A percentile compares a stretch with the other conserved stretches of the same genome.
These are phyloP conservation scores for Oenanthe javanica DNA, from an alignment of 140 eudicot genomes.

Conservation along the genomic window DNA sequence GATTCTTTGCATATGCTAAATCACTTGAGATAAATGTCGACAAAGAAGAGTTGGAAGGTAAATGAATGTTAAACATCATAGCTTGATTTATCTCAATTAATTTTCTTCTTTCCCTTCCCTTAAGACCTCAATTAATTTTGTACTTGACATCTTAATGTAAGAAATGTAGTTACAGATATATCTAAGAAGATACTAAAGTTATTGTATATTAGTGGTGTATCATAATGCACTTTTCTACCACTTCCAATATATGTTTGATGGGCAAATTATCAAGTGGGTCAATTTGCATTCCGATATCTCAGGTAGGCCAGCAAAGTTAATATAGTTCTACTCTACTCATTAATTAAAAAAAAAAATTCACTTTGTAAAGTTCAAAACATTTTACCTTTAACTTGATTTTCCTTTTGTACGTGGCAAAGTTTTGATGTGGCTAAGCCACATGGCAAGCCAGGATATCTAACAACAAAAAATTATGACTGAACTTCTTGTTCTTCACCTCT, in stretches of 20 bases:
- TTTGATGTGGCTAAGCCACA: background rate
- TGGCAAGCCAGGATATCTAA: background rate
- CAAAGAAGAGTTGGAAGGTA: constrained; percentile 83
- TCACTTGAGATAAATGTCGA: constrained; percentile 74
- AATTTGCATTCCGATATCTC: background rate
- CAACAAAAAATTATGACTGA: background rate
- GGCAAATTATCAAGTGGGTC: background rate
- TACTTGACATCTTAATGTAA: background rate
- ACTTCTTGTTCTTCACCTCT: background rate
- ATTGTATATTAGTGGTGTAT: background rate
- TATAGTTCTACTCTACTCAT: background rate
- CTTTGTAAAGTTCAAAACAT: background rate
- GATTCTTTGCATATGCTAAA: constrained; percentile 73
- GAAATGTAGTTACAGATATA: background rate
- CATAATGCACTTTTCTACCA: background rate
- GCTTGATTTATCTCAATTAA: background rate
- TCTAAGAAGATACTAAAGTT: background rate
- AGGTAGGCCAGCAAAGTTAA: background rate
- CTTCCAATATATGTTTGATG: background rate
- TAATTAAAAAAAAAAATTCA: background rate
- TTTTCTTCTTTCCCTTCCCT: background rate
- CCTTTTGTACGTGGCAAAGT: background rate
- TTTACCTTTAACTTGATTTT: background rate
- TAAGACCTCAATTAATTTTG: background rate
- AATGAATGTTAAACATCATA: constrained; percentile 2